Evolutionary conservation across 2,329 filamentous ascomycete species (phyloP).

Genomic region (Aureobasidium pullulans): DNA sequence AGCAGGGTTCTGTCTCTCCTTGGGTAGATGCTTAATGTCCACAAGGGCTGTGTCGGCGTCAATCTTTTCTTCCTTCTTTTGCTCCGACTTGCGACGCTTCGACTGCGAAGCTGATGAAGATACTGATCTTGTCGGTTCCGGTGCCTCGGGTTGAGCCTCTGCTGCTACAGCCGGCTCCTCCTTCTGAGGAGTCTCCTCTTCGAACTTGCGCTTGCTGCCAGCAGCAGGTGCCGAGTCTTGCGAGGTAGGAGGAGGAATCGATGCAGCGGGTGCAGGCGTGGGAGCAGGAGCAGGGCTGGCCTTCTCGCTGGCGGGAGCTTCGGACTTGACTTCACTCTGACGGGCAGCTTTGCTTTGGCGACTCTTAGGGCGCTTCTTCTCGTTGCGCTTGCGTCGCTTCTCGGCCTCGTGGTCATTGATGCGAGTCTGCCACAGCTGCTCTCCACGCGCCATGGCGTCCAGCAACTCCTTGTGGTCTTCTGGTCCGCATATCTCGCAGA

Average conservation of each 20-base stretch:
- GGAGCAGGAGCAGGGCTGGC: conserved; percentile 6
- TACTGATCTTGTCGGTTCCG: conserved; percentile 9
- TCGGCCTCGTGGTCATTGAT: conserved; percentile 52
- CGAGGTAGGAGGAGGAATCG: conserved; percentile 4
- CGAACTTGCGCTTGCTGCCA: conserved; percentile 28
- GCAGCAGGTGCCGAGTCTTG: conserved; percentile 12
- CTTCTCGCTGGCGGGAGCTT: conserved; percentile 8
- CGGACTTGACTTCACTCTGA: conserved; percentile 21
- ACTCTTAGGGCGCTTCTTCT: conserved; percentile 55
- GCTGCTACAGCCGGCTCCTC: neutral
- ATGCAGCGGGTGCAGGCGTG: conserved; percentile 2
- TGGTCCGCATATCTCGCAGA: conserved; percentile 83
- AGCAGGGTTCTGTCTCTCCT: conserved; percentile 62
- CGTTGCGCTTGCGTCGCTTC: conserved; percentile 44
- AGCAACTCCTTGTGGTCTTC: conserved; percentile 76
- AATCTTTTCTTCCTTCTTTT: conserved; percentile 17
- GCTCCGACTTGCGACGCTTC: conserved; percentile 30
- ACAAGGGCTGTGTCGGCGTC: conserved; percentile 28
- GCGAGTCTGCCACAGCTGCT: conserved; percentile 77
- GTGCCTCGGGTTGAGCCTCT: neutral
- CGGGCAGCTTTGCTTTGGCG: conserved; percentile 28
- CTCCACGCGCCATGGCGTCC: conserved; percentile 67
- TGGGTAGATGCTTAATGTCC: conserved; percentile 47
- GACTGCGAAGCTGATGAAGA: conserved; percentile 22
- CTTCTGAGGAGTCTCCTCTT: conserved; percentile 16